Base-by-base conservation (phyloP, 371 early-diverging fungal species). In the Syncephalastrum contaminatum region DNA sequence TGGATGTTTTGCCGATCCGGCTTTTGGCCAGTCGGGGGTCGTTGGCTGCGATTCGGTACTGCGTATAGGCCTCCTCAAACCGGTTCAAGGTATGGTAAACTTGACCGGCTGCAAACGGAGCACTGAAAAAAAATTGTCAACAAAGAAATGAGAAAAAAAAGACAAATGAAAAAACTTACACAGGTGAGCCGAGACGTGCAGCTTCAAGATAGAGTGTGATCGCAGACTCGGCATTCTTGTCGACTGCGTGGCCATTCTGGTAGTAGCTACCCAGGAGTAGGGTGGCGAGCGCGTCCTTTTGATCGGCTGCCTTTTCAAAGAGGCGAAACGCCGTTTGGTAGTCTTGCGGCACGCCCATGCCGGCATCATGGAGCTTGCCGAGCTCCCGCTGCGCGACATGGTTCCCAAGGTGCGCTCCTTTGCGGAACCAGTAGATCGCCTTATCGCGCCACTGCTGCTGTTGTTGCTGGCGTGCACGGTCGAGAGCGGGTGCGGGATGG, bases 281-380 rank as follows among this genome's bases (percentile, higher is more conserved):
- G 60, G 89, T 87, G 4, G 96, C 93, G 56, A 88, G 83, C 10
- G 91, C 81, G 55, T 90, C 73, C 1, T 89, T 87, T 62, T 90
- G 86, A 54, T 81, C 81, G 4, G 93, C 90, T 2, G 94, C 89
- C 53, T 85, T 84, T 48, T 85, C 76, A 27, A 90, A 85, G 78
- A 90, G 91, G 51, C 80, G 63, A 59, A 90, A 90, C 12, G 93
- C 90, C 51, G 83, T 84, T 43, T 71, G 71, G 59, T 93, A 88
- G 48, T 81, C 78, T 58, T 80, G 86, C 5, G 70, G 68, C 12
- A 88, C 68, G 1, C 89, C 86, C 49, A 79, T 72, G 4, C 90
- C 93, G 36, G 70, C 65, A 36, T 88, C 93, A 65, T 94, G 91
- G 80, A 94, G 86, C 7, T 88, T 90, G 20, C 91, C 89, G 4